Base-by-base conservation (phyloP, 768 basidiomycete species). In the Boletus edulis region DNA sequence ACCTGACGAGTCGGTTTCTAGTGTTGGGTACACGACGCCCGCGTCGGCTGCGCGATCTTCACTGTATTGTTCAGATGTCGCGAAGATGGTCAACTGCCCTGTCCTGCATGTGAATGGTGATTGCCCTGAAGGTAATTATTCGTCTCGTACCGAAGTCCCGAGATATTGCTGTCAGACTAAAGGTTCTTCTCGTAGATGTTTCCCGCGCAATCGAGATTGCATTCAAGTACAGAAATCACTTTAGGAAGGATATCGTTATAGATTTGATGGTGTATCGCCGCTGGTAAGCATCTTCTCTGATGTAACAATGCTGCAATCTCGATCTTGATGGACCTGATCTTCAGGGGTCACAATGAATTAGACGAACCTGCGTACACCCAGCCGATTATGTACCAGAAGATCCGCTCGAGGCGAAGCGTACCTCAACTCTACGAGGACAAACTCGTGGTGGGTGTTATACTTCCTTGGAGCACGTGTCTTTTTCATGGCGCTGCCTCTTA, bases 51-150 rank as follows among this genome's bases (percentile, higher is more conserved):
- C 91, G 14, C 82, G 94, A 8, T 94, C 93, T 1, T 92, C 89
- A 0, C 65, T 90, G 34, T 97, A 97, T 65, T 94, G 90, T 64
- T 91, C 91, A 1, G 91, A 93, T 66, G 75, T 91, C 37, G 91
- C 87, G 6, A 95, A 95, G 73, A 91, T 91, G 87, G 86, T 94
- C 61, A 87, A 91, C 54, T 85, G 90, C 0, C 94, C 94, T 1
- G 83, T 95, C 5, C 67, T 96, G 18, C 94, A 96, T 57, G 91
- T 94, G 55, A 97, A 95, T 59, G 94, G 94, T 6, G 94, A 97
- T 67, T 75, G 87, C 67, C 91, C 92, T 0, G 92, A 96, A 80
- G 91, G 90, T 74, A 43, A 48, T 24, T 29, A 20, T 34, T 9
- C 1, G 1, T 39, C 20, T 55, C 42, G 5, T 14, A 18, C 12